phyloP scores from a whole-genome alignment of 495 filamentous ascomycete genomes.

The Penicillium cinerascens region DNA sequence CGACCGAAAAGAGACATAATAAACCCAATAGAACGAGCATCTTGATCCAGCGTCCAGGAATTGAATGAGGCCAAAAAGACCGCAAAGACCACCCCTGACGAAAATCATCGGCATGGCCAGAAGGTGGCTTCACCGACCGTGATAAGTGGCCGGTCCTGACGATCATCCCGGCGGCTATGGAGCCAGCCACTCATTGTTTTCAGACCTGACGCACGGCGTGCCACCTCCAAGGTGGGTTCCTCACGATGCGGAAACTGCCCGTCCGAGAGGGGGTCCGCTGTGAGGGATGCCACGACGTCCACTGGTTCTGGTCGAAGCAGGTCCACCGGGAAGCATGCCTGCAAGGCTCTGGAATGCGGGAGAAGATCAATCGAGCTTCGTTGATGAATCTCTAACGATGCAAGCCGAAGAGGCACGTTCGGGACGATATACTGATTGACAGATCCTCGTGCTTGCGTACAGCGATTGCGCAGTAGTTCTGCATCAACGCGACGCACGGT shows the following conservation, averaged over 20 bases:
- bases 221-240: constrained; percentile 18
- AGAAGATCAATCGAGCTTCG: constrained; percentile 2
- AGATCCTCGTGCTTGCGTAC: background rate
- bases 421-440: background rate
- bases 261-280: constrained; percentile 17
- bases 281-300: constrained; percentile 23
- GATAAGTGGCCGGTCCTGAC: constrained; percentile 25
- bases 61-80: constrained; percentile 13
- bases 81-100: constrained; percentile 19
- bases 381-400: constrained; percentile 1
- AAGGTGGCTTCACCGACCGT: constrained; percentile 18
- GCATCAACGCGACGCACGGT: background rate
- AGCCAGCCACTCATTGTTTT: constrained; percentile 27
- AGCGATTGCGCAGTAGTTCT: background rate
- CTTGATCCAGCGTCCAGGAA: constrained; percentile 26
- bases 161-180: constrained; percentile 22
- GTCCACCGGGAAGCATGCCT: constrained; percentile 19
- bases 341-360: constrained; percentile 24
- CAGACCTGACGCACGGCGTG: constrained; percentile 20
- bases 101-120: constrained; percentile 13
- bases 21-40: constrained; percentile 24
- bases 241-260: constrained; percentile 14
- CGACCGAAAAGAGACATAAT: constrained; percentile 19
- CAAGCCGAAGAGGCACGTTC: constrained; percentile 10
- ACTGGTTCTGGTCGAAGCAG: constrained; percentile 7